Evolutionary conservation across 169 alveolate species (phyloP).

Genomic region (Plasmodium malariae): DNA sequence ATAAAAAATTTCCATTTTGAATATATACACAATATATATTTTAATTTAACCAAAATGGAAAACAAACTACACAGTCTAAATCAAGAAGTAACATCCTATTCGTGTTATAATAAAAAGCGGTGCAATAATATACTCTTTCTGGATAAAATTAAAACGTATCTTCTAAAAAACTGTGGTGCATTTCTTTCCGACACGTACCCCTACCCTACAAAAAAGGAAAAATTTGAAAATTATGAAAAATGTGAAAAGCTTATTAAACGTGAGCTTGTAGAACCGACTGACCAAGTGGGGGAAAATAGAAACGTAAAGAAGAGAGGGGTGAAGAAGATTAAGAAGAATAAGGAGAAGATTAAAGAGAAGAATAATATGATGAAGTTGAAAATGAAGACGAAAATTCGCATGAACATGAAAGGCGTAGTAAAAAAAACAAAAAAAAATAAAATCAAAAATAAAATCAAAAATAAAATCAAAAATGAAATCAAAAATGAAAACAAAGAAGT

Average conservation of each 20-base stretch:
- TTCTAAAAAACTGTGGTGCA: slow-evolving; percentile 31
- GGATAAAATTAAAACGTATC: slow-evolving; percentile 47
- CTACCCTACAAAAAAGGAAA: not conserved
- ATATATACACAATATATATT: slow-evolving; percentile 63
- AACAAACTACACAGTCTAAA: not conserved
- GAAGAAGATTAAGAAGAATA: not conserved
- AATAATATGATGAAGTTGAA: not conserved
- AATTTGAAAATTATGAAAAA: slow-evolving; percentile 5
- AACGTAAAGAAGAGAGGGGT: not conserved
- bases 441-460: too few species aligned
- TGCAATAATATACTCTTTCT: slow-evolving; percentile 14
- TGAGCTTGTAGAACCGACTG: too few species aligned
- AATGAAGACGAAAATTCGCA: not conserved
- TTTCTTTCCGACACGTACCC: not conserved
- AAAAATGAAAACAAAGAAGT: too few species aligned
- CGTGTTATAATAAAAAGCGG: slow-evolving; percentile 20
- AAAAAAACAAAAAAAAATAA: not conserved
- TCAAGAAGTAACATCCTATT: slow-evolving; percentile 20
- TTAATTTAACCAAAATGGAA: slow-evolving; percentile 22
- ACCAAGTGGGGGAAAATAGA: not conserved
- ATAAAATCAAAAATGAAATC: too few species aligned
- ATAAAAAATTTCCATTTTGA: slow-evolving; percentile 31
- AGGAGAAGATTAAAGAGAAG: too few species aligned
- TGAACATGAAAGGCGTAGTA: not conserved
- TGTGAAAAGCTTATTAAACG: too few species aligned